phyloP scores from a whole-genome alignment of 1,139 yeast genomes.

The Scheffersomyces lignicola region DNA sequence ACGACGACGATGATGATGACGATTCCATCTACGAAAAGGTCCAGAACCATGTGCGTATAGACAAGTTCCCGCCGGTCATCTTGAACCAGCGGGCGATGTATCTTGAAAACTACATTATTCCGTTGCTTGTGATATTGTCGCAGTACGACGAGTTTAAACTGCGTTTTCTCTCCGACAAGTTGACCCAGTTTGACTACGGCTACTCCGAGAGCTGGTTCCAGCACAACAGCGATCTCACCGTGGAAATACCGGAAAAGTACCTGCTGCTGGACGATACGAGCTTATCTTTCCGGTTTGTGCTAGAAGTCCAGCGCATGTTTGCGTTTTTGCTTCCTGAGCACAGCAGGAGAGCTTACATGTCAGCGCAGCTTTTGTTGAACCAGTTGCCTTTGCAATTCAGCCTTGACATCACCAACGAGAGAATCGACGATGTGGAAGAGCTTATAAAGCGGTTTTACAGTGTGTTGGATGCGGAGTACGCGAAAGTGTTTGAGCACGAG shows the following conservation, averaged over 20 bases:
- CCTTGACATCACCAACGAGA: conserved; percentile 17
- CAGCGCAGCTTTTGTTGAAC: conserved; percentile 19
- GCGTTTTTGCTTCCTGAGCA: conserved; percentile 19
- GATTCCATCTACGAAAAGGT: conserved; percentile 8
- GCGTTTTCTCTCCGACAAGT: conserved; percentile 9
- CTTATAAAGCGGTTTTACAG: conserved; percentile 27
- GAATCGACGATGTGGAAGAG: conserved; percentile 32
- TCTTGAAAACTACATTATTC: conserved; percentile 26
- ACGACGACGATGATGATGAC: conserved; percentile 2
- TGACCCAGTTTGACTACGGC: conserved; percentile 16
- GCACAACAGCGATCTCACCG: conserved; percentile 8
- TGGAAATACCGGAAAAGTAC: conserved; percentile 10
- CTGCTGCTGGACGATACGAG: conserved; percentile 4
- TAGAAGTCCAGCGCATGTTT: conserved; percentile 23
- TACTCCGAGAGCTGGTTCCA: conserved; percentile 17
- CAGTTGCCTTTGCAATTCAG: conserved; percentile 25
- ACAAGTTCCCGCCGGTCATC: conserved; percentile 11
- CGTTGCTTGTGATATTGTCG: conserved; percentile 24
- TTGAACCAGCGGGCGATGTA: conserved; percentile 8
- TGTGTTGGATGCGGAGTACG: conserved; percentile 15
- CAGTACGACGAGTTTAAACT: conserved; percentile 23
- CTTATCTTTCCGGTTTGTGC: conserved; percentile 13
- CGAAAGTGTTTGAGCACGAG: conserved; percentile 13
- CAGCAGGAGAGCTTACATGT: conserved; percentile 24
- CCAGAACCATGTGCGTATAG: conserved; percentile 7